Conservation (phyloP, 306 rosid genomes). For the Malus asiatica region DNA sequence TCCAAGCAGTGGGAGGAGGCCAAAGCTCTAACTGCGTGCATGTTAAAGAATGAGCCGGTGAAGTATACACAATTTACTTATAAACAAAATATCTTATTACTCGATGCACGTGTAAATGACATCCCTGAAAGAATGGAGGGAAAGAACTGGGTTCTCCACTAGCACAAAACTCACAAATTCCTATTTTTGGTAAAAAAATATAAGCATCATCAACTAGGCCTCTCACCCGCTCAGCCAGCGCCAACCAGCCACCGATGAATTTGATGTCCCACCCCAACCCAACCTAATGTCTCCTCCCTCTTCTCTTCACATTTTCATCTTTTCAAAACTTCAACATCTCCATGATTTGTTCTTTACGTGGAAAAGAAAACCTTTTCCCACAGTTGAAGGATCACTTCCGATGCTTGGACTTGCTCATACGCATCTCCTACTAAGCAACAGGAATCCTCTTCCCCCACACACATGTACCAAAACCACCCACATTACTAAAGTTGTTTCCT, state of each 20-base stretch:
- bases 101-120: background rate
- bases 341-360: constrained; percentile 38
- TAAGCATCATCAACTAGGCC: constrained; percentile 21
- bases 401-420: constrained; percentile 32
- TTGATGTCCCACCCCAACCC: background rate
- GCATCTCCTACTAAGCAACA: constrained; percentile 47
- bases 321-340: constrained; percentile 25
- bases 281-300: constrained; percentile 8
- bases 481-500: background rate
- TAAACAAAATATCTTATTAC: background rate
- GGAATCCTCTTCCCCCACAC: constrained; percentile 31
- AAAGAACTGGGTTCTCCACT: constrained; percentile 39
- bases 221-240: constrained; percentile 22
- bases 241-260: background rate
- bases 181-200: constrained; percentile 26
- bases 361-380: constrained; percentile 72
- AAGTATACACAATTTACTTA: background rate
- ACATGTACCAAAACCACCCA: background rate
- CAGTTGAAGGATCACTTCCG: constrained; percentile 55
- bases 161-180: constrained; percentile 10
- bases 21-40: no score
- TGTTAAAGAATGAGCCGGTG: no score
- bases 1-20: no score
- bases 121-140: constrained; percentile 20
- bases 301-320: constrained; percentile 19